A percentile compares a stretch with the other conserved stretches of the same genome.
Conservation (phyloP, 192 early-diverging fungal genomes). For the Gamsiella multidivaricata region DNA sequence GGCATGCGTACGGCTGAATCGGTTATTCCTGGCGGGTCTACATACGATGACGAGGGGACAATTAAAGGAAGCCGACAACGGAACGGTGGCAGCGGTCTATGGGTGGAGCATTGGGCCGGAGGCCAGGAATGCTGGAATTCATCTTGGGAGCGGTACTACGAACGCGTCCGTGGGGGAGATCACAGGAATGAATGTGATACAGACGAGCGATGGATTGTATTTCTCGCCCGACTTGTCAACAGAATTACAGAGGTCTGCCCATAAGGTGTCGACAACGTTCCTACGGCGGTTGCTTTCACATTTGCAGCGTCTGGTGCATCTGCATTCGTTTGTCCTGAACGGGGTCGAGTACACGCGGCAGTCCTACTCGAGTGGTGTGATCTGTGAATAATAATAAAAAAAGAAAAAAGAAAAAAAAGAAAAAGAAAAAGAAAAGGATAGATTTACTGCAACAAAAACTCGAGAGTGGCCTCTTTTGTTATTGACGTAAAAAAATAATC, state of each 20-base stretch:
- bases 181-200: not conserved
- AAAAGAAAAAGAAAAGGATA: no score
- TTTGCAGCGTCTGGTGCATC: conserved; percentile 2
- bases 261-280: not conserved
- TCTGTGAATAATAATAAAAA: no score
- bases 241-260: not conserved
- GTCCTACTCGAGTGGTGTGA: no score
- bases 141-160: not conserved
- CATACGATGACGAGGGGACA: not conserved
- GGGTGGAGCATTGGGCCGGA: conserved; percentile 3
- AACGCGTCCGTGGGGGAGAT: not conserved
- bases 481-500: no score
- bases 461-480: no score
- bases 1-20: conserved; percentile 14
- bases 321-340: conserved; percentile 25
- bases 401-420: no score
- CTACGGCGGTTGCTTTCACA: conserved; percentile 1
- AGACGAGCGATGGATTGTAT: not conserved
- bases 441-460: no score
- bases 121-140: not conserved
- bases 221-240: no score
- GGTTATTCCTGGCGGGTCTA: conserved; percentile 10
- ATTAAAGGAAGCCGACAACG: not conserved
- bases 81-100: not conserved
- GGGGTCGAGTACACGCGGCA: conserved; percentile 21